A percentile compares a stretch with the other conserved stretches of the same genome.
These are phyloP conservation scores for Epichloe gansuensis DNA, from an alignment of 2,329 filamentous ascomycete species.

Conservation along the genomic window DNA sequence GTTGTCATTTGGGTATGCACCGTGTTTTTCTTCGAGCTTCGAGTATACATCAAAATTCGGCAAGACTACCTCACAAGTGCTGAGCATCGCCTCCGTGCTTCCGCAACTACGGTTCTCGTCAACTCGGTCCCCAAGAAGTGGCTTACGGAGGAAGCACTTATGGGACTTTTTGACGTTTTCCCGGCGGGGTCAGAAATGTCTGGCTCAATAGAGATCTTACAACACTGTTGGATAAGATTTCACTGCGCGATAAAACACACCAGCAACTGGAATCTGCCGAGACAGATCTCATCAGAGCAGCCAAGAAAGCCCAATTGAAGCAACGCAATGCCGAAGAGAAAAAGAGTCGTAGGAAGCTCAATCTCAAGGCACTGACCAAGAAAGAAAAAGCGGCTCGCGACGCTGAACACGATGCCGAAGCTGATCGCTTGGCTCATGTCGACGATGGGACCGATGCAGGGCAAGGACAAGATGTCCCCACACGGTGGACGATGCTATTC, in stretches of 20 bases:
- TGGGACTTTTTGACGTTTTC: slow-evolving; percentile 85
- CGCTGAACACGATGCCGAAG: slow-evolving; percentile 37
- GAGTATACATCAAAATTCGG: slow-evolving; percentile 81
- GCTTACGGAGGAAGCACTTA: slow-evolving; percentile 71
- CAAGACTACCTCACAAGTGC: slow-evolving; percentile 92
- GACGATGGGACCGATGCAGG: slow-evolving; percentile 38
- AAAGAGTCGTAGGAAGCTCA: slow-evolving; percentile 41
- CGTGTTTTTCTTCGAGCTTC: slow-evolving; percentile 76
- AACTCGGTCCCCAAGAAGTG: slow-evolving; percentile 84
- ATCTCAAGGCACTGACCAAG: slow-evolving; percentile 37
- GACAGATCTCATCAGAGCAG: slow-evolving; percentile 68
- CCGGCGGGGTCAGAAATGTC: slow-evolving; percentile 86
- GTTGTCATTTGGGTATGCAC: slow-evolving; percentile 77
- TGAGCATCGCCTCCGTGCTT: slow-evolving; percentile 84
- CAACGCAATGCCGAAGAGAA: slow-evolving; percentile 52
- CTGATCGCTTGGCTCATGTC: slow-evolving; percentile 36
- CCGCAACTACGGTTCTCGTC: slow-evolving; percentile 89
- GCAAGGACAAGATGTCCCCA: slow-evolving; percentile 41
- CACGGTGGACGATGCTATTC: slow-evolving; percentile 32
- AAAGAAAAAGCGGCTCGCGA: slow-evolving; percentile 34
- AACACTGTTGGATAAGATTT: slow-evolving; percentile 71
- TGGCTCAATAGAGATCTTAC: slow-evolving; percentile 93
- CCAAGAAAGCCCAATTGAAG: slow-evolving; percentile 70
- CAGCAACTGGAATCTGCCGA: slow-evolving; percentile 65
- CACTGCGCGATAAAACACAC: slow-evolving; percentile 60